phyloP scores from a whole-genome alignment of 2,329 filamentous ascomycete species.

The Beauveria australis region DNA sequence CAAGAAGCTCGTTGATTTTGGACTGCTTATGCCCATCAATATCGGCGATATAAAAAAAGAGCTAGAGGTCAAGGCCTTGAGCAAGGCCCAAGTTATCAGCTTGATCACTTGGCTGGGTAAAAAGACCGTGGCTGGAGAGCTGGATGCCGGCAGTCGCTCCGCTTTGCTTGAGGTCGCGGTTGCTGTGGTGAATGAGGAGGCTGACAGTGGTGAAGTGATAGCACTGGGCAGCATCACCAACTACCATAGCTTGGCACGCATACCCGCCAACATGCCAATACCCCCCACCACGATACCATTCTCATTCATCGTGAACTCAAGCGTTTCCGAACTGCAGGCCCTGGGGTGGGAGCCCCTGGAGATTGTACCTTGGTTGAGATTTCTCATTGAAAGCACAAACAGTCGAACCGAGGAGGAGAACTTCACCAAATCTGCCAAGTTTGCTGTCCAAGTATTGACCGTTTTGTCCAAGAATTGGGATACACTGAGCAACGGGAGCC shows the following conservation, averaged over 20 bases:
- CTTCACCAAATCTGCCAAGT: slow-evolving; percentile 62
- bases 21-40: slow-evolving; percentile 79
- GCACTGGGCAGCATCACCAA: slow-evolving; percentile 66
- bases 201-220: slow-evolving; percentile 61
- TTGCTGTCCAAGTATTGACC: slow-evolving; percentile 68
- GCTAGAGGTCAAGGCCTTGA: slow-evolving; percentile 73
- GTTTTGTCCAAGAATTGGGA: slow-evolving; percentile 90
- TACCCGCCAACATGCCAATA: slow-evolving; percentile 72
- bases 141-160: slow-evolving; percentile 60
- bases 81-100: slow-evolving; percentile 66
- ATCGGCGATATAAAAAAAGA: slow-evolving; percentile 79
- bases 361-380: slow-evolving; percentile 76
- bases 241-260: slow-evolving; percentile 68
- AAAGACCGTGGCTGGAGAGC: slow-evolving; percentile 61
- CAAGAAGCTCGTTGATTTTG: slow-evolving; percentile 71
- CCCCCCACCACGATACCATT: slow-evolving; percentile 79
- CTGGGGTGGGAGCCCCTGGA: slow-evolving; percentile 83
- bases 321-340: slow-evolving; percentile 60
- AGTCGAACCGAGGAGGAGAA: slow-evolving; percentile 55
- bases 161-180: slow-evolving; percentile 72
- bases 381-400: slow-evolving; percentile 61
- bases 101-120: slow-evolving; percentile 79
- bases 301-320: slow-evolving; percentile 66
- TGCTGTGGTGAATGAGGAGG: slow-evolving; percentile 56
- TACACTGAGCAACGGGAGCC: slow-evolving; percentile 57